These are phyloP conservation scores for Adansonia digitata DNA, from an alignment of 345 rosid genomes.

Conservation along the genomic window DNA sequence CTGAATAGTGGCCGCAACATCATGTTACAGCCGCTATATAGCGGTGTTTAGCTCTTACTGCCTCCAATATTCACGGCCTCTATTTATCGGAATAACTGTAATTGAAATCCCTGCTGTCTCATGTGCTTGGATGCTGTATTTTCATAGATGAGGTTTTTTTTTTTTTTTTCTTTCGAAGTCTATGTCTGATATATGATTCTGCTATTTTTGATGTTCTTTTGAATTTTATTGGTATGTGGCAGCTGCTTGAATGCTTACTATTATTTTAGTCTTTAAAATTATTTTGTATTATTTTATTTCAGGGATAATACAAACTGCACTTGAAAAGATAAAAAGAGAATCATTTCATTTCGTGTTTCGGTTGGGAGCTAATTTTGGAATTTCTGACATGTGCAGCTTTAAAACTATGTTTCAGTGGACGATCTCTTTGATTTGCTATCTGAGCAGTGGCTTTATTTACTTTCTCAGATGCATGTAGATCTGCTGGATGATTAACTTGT, in stretches of 20 bases:
- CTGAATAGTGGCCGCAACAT: too few relatives aligned
- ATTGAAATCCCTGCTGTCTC: too few relatives aligned
- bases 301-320: constrained; percentile 16
- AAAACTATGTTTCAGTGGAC: neutral
- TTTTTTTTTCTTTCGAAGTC: too few relatives aligned
- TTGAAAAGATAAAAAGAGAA: neutral
- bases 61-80: too few relatives aligned
- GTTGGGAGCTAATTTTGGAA: neutral
- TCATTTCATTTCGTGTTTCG: neutral
- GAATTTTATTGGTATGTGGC: neutral
- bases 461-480: neutral
- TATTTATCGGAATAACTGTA: too few relatives aligned
- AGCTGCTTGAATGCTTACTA: neutral
- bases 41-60: too few relatives aligned
- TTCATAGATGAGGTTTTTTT: neutral
- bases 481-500: neutral
- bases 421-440: neutral
- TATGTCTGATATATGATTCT: neutral
- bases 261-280: neutral
- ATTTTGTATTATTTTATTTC: neutral
- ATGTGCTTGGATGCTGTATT: neutral
- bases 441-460: neutral
- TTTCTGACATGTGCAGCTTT: constrained; percentile 6
- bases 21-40: too few relatives aligned
- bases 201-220: neutral